phyloP scores from a whole-genome alignment of 139 green algal species.

The Deuterostichococcus epilithicus region DNA sequence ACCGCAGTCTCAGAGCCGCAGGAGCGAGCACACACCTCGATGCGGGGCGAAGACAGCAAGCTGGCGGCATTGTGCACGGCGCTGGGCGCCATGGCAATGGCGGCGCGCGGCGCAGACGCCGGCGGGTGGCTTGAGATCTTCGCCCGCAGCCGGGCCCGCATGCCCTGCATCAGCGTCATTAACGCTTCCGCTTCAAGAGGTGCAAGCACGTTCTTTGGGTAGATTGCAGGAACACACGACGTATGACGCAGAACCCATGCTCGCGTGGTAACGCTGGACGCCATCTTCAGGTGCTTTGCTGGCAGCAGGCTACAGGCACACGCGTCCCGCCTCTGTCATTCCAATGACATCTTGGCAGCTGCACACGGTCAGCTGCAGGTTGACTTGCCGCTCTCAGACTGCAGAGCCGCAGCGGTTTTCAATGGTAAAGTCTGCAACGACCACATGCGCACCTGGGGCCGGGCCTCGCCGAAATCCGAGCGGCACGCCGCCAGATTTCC shows the following conservation, averaged over 20 bases:
- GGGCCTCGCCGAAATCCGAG: not conserved
- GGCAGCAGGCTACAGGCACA: too few species aligned
- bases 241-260: too few species aligned
- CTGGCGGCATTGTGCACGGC: not conserved
- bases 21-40: not conserved
- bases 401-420: too few species aligned
- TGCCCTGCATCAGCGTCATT: not conserved
- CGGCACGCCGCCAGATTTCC: not conserved
- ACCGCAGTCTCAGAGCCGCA: not conserved
- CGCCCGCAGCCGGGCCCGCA: not conserved
- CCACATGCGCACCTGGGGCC: not conserved
- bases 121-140: not conserved
- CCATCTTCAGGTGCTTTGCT: too few species aligned
- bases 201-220: not conserved
- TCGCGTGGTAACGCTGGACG: too few species aligned
- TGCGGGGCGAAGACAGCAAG: not conserved
- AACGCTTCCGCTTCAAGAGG: too few species aligned
- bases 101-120: not conserved
- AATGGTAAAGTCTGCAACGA: not conserved
- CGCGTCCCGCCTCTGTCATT: too few species aligned
- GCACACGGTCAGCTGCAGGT: too few species aligned
- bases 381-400: not conserved
- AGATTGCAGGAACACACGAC: too few species aligned
- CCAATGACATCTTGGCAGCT: too few species aligned
- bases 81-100: not conserved